Percentiles rank a stretch among this genome's conserved stretches.
Conservation (phyloP, 164 flowering plant species). For the Brasenia schreberi region DNA sequence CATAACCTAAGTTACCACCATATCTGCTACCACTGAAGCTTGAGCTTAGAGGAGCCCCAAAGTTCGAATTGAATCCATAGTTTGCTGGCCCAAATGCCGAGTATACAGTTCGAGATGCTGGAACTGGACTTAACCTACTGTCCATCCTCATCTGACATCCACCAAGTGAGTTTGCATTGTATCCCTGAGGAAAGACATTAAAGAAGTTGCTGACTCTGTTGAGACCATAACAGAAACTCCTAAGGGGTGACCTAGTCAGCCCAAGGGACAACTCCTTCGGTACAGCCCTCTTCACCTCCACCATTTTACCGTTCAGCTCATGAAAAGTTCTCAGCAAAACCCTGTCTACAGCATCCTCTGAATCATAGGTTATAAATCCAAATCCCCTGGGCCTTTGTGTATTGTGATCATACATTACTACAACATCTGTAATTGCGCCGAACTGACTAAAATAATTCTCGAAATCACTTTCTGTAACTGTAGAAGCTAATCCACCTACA, state of each 20-base stretch:
- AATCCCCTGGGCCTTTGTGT: conserved; percentile 91
- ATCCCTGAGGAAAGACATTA: conserved; percentile 50
- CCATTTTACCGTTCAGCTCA: conserved; percentile 84
- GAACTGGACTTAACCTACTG: conserved; percentile 57
- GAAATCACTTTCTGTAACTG: conserved; percentile 74
- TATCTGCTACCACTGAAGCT: conserved; percentile 31
- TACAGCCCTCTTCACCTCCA: conserved; percentile 84
- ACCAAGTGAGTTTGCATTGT: conserved; percentile 34
- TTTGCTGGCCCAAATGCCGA: conserved; percentile 37
- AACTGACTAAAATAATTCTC: conserved; percentile 82
- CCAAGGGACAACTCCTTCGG: conserved; percentile 79
- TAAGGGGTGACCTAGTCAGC: conserved; percentile 36
- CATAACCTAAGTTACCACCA: conserved; percentile 32
- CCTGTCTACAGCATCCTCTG: conserved; percentile 82
- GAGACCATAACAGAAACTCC: conserved; percentile 22
- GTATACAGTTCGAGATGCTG: conserved; percentile 45
- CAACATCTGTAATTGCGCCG: conserved; percentile 76
- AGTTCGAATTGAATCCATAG: conserved; percentile 21
- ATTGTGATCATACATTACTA: conserved; percentile 91
- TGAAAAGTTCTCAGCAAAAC: conserved; percentile 65
- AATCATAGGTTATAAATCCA: conserved; percentile 83
- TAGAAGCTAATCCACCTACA: conserved; percentile 86
- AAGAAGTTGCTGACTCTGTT: conserved; percentile 47
- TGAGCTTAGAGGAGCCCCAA: conserved; percentile 46
- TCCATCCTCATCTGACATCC: conserved; percentile 57